Evolutionary conservation across 805 yeast genomes (phyloP), one percentile per base, ranked within the genome.

Genomic region (Yamadazyma scolyti): DNA sequence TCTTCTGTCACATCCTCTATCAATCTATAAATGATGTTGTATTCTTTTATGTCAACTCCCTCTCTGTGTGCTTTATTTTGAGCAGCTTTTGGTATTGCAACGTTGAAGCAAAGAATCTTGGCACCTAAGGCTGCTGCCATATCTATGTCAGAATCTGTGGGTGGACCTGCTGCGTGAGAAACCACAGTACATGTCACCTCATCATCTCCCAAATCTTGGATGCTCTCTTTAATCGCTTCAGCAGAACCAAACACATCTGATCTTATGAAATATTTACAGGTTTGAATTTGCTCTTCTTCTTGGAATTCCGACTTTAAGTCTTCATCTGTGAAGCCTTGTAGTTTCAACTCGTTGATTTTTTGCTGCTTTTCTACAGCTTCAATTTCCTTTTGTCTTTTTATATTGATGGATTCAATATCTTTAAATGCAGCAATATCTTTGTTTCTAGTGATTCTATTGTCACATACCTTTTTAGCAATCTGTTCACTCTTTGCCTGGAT

Each of bases 171-270:
- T 16, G 80, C 88, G 21, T 79, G 72, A 25, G 73, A 73, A 3
- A 93, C 56, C 2, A 90, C 77, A n/a, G 67, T 57, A 4, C 88
- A 75, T 37, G 68, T 65, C 5, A 90, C 90, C 49, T 85, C 94
- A 2, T 82, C 84, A 53, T 90, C 89, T 5, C 97, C 97, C n/a
- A 93, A 59, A 9, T 79, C 79, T 36, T 71, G 68, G 28, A 93
- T 76, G 44, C 90, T 78, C 53, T 89, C 96, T 22, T 65, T 71
- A 20, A 93, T 83, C 2, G 98, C 98, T 52, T 93, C 98, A 0
- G 85, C 83, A 1, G 97, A 89, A 0, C 98, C 98, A 44, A 81
- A 79, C 1, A 90, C 97, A 58, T 93, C 98, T 0, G 96, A 84
- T 51, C 85, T 87, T 20, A 93, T 66, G 16, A 93, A 79, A 42